Base-by-base conservation (phyloP, 164 flowering plant genomes). In the Macadamia tetraphylla region DNA sequence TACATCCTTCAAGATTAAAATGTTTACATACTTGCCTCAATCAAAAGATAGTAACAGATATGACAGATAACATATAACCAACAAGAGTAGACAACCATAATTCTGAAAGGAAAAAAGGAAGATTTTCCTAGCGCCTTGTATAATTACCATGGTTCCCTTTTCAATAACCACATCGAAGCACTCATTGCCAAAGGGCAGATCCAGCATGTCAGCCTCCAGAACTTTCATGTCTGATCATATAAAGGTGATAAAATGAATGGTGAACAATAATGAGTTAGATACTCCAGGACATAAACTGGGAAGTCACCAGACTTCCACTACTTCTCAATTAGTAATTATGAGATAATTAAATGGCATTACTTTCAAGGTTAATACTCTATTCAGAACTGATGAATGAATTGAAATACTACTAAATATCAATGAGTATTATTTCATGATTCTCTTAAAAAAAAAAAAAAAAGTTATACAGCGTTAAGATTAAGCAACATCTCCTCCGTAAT, bases 91-190 rank as follows among this genome's bases (percentile, higher is more conserved):
- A 35, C 40, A 35, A 53, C 29, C 29, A 6, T 6, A 64, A 60
- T 23, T 59, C 9, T 35, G 6, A 52, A 60, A 23, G 59, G 32
- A 29, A 29, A 44, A 23, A 6, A 18, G 2, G 73, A 48, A 29
- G 31, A 9, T 18, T 3, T 3, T 32, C 44, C 15, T 6, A 8
- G 29, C 23, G 48, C 62, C 49, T 62, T 46, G 6, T 31, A 61
- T n/a, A 23, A 70, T 84, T 84, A 93, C 97, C 98, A 88, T 91
- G 66, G 97, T 91, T 79, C 96, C 97, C 79, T 91, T 93, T 87
- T 94, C 98, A 64, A 94, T 83, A 70, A 94, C 94, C 53, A 91
- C 89, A 82, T 94, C 97, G 79, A 91, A 94, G 67, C 77, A 82
- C 59, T 88, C 89, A 56, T 83, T 67, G 42, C 67, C 67, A 75